Evolutionary conservation across 805 yeast species (phyloP), one percentile per base, ranked within the genome.

Genomic region (Cephaloascus albidus): DNA sequence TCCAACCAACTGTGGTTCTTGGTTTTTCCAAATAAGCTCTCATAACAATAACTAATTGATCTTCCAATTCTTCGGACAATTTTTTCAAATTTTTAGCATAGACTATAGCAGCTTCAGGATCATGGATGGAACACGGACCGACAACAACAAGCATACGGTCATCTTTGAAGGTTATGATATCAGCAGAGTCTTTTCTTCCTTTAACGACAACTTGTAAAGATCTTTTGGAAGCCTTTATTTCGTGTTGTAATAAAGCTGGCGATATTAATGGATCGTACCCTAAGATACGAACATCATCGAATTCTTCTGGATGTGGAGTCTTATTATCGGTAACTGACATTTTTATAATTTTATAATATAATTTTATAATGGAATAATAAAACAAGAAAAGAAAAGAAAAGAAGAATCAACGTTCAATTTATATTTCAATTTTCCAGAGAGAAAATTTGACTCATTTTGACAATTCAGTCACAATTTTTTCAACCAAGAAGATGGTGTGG

Each of bases 1-100:
- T 90, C 98, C 98, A 90, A 48, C 98, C 98, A 40, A 90, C 97
- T 18, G 97, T 90, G 46, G 98, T 90, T 72, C 98, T 83, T 54
- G 98, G 98, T 66, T 90, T 90, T 68, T 90, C 98, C 50, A 90
- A 73, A 74, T 90, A 90, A 4, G 97, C 97, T 70, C 98, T 83
- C 98, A 90, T 90, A 47, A 90, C 76, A 43, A 90, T 75, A 40
- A 81, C 83, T 41, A 90, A 71, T 48, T 90, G 97, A 40, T 70
- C 76, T 45, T 78, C 61, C 46, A 85, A 73, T 60, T 85, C 85
- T 30, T 78, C 83, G 30, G 87, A 68, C 41, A 86, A 65, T 43
- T 66, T 66, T 59, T 76, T 75, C 50, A 90, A 72, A 47, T 81
- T 73, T 31, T 61, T 61, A 44, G 90, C 94, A 64, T 93, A 90